Evolutionary conservation across 2,329 filamentous ascomycete species (phyloP).

Genomic region (Nigrospora osmanthi): DNA sequence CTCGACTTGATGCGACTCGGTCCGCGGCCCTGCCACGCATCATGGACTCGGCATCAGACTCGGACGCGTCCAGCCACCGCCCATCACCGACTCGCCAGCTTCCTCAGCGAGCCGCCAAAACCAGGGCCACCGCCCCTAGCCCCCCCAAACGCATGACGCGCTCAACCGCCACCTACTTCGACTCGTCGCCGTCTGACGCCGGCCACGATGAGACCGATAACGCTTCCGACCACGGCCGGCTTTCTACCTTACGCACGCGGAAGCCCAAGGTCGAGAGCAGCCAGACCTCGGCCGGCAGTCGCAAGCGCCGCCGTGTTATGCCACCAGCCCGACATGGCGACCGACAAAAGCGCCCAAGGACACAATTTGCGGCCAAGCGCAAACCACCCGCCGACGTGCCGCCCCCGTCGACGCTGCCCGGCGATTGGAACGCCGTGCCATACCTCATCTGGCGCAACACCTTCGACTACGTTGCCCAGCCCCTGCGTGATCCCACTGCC

Average conservation of each 20-base stretch:
- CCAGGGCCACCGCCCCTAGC: conserved; percentile 11
- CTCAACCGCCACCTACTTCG: conserved; percentile 15
- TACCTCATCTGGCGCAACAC: conserved; percentile 23
- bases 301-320: neutral
- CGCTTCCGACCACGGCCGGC: neutral
- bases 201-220: neutral
- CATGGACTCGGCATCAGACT: conserved; percentile 3
- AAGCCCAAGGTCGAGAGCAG: too few species aligned
- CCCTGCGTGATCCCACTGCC: conserved; percentile 36
- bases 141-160: conserved; percentile 15
- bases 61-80: conserved; percentile 2
- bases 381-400: too few species aligned
- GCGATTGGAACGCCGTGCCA: conserved; percentile 5
- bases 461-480: conserved; percentile 58
- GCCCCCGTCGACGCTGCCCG: neutral
- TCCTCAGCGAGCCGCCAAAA: conserved; percentile 19
- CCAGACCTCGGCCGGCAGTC: neutral
- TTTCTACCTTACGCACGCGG: too few species aligned
- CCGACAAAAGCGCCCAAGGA: too few species aligned
- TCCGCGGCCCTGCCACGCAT: neutral
- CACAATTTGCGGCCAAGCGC: too few species aligned
- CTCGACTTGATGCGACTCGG: neutral
- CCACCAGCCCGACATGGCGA: too few species aligned
- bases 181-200: neutral
- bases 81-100: conserved; percentile 14